Conservation (phyloP, 176 grass and related monocot genomes). For the Pontederia paniculata region DNA sequence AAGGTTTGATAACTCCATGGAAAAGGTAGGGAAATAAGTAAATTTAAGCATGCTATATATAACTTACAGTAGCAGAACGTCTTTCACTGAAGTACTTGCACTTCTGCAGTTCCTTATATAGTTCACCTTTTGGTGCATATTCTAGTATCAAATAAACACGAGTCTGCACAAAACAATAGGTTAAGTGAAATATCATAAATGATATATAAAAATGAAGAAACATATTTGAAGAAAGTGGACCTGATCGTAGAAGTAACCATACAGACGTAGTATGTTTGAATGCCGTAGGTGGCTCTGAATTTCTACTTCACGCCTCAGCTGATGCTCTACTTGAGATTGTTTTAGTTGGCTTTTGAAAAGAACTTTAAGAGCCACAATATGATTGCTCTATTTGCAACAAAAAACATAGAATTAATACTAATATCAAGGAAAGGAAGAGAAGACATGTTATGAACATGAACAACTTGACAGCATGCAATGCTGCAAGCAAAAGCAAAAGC, state of each 20-base stretch:
- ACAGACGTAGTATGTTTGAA: constrained; percentile 67
- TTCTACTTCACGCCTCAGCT: constrained; percentile 72
- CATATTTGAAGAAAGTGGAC: constrained; percentile 8
- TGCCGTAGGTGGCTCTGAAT: constrained; percentile 88
- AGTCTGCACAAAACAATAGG: constrained; percentile 33
- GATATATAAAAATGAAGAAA: not conserved
- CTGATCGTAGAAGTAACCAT: constrained; percentile 96
- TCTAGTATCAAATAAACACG: constrained; percentile 90
- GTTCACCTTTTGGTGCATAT: constrained; percentile 82
- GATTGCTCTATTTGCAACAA: constrained; percentile 48
- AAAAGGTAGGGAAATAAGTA: constrained; percentile 9
- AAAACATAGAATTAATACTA: not conserved
- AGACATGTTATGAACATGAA: not conserved
- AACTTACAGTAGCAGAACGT: constrained; percentile 72
- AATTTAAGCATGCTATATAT: not conserved
- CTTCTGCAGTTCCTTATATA: constrained; percentile 90
- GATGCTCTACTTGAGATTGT: constrained; percentile 85
- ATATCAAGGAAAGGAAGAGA: not conserved
- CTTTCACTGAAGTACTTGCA: constrained; percentile 74
- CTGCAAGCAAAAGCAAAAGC: not conserved
- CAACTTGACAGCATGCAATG: too few relatives aligned
- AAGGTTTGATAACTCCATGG: not conserved
- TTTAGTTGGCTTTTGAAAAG: constrained; percentile 95
- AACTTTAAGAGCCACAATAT: constrained; percentile 87
- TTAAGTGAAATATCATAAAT: not conserved